Evolutionary conservation across 768 basidiomycete species (phyloP).

Genomic region (Collybiopsis luxurians): DNA sequence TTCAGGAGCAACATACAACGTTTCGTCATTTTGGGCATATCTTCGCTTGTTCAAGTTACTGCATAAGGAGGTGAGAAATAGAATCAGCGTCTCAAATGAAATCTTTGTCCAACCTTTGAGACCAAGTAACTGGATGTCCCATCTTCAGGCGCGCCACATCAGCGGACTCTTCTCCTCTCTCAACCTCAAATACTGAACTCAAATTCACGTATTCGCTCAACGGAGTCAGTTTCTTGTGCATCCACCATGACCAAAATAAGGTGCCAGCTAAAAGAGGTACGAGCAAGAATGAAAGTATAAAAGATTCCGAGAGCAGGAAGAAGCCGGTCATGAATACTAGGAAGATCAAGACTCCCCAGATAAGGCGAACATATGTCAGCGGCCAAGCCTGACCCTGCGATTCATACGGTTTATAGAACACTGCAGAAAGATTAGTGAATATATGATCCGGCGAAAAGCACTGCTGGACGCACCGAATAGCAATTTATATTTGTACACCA

Average conservation of each 20-base stretch:
- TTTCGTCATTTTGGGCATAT: conserved; percentile 93
- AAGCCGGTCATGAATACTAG: conserved; percentile 96
- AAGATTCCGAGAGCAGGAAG: conserved; percentile 65
- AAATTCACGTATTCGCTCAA: conserved; percentile 82
- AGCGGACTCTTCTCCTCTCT: conserved; percentile 83
- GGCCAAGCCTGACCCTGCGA: conserved; percentile 98
- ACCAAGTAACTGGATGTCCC: conserved; percentile 86
- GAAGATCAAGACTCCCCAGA: conserved; percentile 92
- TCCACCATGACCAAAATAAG: conserved; percentile 77
- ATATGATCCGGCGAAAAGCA: neutral
- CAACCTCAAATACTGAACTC: conserved; percentile 85
- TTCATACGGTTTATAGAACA: conserved; percentile 99
- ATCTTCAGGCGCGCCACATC: conserved; percentile 72
- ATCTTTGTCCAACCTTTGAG: conserved; percentile 64
- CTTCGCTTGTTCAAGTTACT: conserved; percentile 84
- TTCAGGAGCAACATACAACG: conserved; percentile 92
- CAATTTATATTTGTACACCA: conserved; percentile 98
- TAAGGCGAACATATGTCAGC: conserved; percentile 86
- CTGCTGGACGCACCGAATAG: conserved; percentile 69
- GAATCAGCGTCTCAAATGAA: neutral
- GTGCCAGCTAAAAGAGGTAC: conserved; percentile 77
- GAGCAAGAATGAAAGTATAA: conserved; percentile 59
- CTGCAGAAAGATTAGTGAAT: conserved; percentile 34
- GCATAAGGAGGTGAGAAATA: neutral
- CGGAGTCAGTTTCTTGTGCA: conserved; percentile 62